Evolutionary conservation across 2,329 filamentous ascomycete genomes (phyloP), one percentile per base, ranked within the genome.

Genomic region (Dichotomopilus funicola): DNA sequence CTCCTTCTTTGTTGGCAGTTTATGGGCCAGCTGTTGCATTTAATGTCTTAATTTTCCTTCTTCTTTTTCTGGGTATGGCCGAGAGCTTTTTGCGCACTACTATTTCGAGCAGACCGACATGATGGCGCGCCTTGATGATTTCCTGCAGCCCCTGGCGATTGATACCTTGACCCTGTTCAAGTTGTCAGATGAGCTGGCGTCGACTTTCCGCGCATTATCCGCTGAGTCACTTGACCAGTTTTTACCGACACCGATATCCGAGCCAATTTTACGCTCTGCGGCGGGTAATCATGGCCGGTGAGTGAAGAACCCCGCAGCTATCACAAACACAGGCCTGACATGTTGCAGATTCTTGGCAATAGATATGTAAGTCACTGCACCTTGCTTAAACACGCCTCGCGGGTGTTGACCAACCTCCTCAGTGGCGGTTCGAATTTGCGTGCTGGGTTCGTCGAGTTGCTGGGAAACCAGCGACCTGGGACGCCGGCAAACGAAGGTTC

Each of bases 361-460:
- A 70, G 86, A 83, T 71, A 85, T 83, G 85, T 87, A 71, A 77
- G 79, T 27, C 19, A 64, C 63, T 42, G 11, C 6, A 6, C 6
- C n/a, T 12, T 8, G 11, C 62, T 8, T 41, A 37, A 27, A 27
- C 4, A 4, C 31, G n/a, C 5, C 2, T 19, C 12, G 13, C 8
- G 6, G 6, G 1, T 9, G 3, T 6, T 27, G 33, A 9, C 52
- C 53, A 46, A 57, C 46, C 49, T 38, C 6, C 6, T 36, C 46
- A 84, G 83, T 60, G 85, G 85, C 59, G 85, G 85, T 6, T 85
- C 84, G 6, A 88, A 88, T 62, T 72, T 88, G 44, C 76, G 85
- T 65, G 85, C 86, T 34, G 85, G 82, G 35, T 87, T 88, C 61
- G 76, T 88, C 52, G 82, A 87, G 63, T 70, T 88, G 33, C 65